Evolutionary conservation across 768 basidiomycete species (phyloP), one percentile per base, ranked within the genome.

Genomic region (Suillus decipiens): DNA sequence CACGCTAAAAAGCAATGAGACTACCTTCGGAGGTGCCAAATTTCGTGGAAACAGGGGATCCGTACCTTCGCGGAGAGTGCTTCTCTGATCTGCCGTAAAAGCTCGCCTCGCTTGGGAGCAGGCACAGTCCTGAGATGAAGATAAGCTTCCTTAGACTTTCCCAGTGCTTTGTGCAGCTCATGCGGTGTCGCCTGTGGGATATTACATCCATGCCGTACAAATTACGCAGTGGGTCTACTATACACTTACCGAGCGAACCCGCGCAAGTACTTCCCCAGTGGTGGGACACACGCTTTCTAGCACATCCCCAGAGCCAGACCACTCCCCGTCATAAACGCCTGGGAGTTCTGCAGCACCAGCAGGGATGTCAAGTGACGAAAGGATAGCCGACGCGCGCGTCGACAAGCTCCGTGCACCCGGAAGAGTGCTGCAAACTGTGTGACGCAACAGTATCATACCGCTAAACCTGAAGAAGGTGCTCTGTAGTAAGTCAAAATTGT

Each of bases 31-130:
- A 56, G 51, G 24, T 37, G 24, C 63, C 36, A 24, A 22, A 24
- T 22, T 45, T 17, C 12, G 24, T 1, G 53, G 57, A 9, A 28
- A 28, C 24, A 56, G 55, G 22, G 36, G 41, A 9, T 47, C 45
- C 77, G 60, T 66, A 90, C 93, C 84, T 96, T 95, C 39, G 79
- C 79, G 11, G 88, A 85, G 8, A 96, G 80, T 12, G 89, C 92
- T 72, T 91, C 88, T 62, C 96, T 80, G 64, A 98, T 90, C 75
- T 97, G 92, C 64, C 96, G 81, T 59, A 98, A 73, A 36, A 98
- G 82, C 69, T 97, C 94, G 17, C 96, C 96, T 62, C 96, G 83
- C 58, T 86, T 87, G 3, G 96, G 96, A 14, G 93, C 93, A 54
- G 96, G 94, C 39, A 95, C 80, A 64, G 79, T 82, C 76, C 94